These are phyloP conservation scores for Cicer yamashitae DNA, from an alignment of 306 rosid genomes.

Conservation along the genomic window DNA sequence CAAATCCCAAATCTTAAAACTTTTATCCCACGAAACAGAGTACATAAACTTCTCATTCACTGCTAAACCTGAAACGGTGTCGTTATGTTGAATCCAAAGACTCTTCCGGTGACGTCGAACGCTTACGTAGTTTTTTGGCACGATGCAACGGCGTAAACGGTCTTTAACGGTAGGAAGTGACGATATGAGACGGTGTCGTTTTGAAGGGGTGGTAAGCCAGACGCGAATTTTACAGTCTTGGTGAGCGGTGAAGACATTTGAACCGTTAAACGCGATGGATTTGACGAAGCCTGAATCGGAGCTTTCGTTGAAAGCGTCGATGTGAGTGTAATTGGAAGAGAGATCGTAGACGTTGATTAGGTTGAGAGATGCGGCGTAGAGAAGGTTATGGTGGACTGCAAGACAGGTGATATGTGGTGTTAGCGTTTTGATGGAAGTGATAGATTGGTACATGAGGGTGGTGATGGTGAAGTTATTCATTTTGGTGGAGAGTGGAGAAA, in stretches of 20 bases:
- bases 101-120: conserved; percentile 56
- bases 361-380: conserved; percentile 65
- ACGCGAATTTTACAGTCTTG: conserved; percentile 72
- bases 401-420: conserved; percentile 59
- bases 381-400: conserved; percentile 60
- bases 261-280: conserved; percentile 54
- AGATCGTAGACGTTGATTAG: conserved; percentile 61
- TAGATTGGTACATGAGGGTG: background rate
- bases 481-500: background rate
- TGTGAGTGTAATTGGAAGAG: conserved; percentile 41
- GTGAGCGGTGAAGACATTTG: conserved; percentile 68
- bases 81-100: conserved; percentile 73
- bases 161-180: conserved; percentile 71
- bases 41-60: conserved; percentile 49
- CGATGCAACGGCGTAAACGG: conserved; percentile 52
- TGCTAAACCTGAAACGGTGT: conserved; percentile 59
- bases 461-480: conserved; percentile 34
- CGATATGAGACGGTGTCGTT: conserved; percentile 54
- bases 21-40: conserved; percentile 73
- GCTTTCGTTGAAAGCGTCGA: conserved; percentile 58
- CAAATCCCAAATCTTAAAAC: conserved; percentile 65
- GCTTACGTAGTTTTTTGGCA: conserved; percentile 53
- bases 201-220: conserved; percentile 48
- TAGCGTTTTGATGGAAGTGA: conserved; percentile 48
- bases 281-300: conserved; percentile 62